Conservation (phyloP, 768 basidiomycete species). For the Boletus vinaceobasis region DNA sequence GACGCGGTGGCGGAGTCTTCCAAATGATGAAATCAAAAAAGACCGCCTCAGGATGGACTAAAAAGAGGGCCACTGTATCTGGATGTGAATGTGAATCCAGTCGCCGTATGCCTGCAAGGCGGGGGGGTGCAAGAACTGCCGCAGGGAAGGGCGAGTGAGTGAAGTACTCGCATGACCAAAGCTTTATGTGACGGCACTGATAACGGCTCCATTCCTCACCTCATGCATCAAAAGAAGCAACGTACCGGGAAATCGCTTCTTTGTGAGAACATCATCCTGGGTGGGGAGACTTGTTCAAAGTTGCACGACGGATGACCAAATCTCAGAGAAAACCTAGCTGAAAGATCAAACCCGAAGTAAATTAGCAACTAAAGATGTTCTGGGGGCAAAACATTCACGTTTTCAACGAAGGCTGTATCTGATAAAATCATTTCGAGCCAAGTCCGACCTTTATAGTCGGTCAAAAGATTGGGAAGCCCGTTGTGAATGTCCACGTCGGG, state of each 20-base stretch:
- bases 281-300: neutral
- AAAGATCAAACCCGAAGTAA: neutral
- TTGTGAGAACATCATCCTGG: slow-evolving; percentile 14
- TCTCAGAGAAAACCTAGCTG: neutral
- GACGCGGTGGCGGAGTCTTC: neutral
- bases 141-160: slow-evolving; percentile 4
- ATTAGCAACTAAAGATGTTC: neutral
- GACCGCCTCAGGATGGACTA: neutral
- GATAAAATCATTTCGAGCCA: neutral
- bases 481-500: neutral
- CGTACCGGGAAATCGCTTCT: slow-evolving; percentile 21
- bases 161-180: neutral
- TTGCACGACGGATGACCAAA: neutral
- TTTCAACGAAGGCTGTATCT: neutral
- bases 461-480: neutral
- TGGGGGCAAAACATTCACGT: neutral
- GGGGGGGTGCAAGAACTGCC: slow-evolving; percentile 12
- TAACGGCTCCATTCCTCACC: slow-evolving; percentile 13
- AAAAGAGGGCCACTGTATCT: neutral
- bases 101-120: slow-evolving; percentile 22
- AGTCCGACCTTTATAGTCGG: neutral
- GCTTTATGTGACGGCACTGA: slow-evolving; percentile 21
- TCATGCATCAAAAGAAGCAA: slow-evolving; percentile 28
- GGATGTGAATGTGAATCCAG: slow-evolving; percentile 9
- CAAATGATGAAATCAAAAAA: neutral